Evolutionary conservation across 2,329 filamentous ascomycete species (phyloP).

Genomic region (Hypomyces perniciosus): DNA sequence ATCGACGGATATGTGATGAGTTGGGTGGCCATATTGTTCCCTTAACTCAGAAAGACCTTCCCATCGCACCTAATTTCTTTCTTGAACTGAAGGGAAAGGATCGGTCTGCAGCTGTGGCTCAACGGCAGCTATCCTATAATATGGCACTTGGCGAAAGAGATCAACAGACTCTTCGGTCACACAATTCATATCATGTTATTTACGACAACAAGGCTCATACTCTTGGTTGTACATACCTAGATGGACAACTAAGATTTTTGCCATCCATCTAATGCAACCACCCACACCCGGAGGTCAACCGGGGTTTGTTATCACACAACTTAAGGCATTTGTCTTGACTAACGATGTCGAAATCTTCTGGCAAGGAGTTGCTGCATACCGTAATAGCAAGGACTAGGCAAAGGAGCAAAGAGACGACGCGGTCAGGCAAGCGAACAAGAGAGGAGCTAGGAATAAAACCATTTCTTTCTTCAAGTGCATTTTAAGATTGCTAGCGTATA

Average conservation of each 20-base stretch:
- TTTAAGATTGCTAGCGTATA: too few relatives aligned
- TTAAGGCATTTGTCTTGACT: constrained; percentile 25
- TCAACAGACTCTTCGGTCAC: constrained; percentile 30
- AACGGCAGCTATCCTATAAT: constrained; percentile 30
- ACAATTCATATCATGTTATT: constrained; percentile 21
- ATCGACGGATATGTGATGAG: constrained; percentile 18
- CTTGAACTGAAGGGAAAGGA: constrained; percentile 32
- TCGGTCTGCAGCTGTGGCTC: constrained; percentile 21
- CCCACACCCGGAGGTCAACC: constrained; percentile 17
- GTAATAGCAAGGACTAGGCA: constrained; percentile 36
- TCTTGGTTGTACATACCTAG: constrained; percentile 23
- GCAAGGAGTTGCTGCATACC: constrained; percentile 30
- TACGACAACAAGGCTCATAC: constrained; percentile 35
- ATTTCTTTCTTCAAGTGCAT: too few relatives aligned
- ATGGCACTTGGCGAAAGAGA: constrained; percentile 29
- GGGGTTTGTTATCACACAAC: constrained; percentile 33
- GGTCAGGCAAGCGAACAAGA: constrained; percentile 25
- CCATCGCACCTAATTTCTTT: constrained; percentile 35
- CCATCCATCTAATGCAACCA: constrained; percentile 28
- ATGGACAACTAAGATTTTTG: constrained; percentile 31
- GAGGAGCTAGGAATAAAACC: background rate
- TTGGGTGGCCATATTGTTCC: constrained; percentile 26
- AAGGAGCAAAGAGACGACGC: constrained; percentile 30
- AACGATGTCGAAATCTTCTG: constrained; percentile 24
- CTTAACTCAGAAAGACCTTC: constrained; percentile 24